A percentile compares a stretch with the other conserved stretches of the same genome.
Conservation (phyloP, 768 basidiomycete species). For the Mycena vulgaris region DNA sequence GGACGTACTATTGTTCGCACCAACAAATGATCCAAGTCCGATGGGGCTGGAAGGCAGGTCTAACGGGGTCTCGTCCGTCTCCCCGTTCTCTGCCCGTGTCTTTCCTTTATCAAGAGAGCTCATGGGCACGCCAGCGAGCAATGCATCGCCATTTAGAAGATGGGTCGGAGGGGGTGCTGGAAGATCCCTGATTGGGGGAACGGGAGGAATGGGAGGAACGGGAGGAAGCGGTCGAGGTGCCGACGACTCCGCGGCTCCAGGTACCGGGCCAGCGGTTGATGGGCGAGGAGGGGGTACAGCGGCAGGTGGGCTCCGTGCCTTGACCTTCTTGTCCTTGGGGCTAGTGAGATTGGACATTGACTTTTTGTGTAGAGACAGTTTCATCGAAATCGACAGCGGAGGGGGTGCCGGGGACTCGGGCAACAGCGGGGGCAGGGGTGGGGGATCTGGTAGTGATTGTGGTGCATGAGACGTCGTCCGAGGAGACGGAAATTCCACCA, state of each 20-base stretch:
- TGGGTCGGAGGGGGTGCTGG: constrained; percentile 14
- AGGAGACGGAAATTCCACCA: constrained; percentile 41
- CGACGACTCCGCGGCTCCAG: constrained; percentile 13
- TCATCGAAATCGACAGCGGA: constrained; percentile 12
- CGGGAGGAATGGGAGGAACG: constrained; percentile 39
- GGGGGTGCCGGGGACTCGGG: constrained; percentile 19
- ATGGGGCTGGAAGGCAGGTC: constrained; percentile 39
- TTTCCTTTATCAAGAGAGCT: constrained; percentile 29
- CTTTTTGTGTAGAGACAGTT: constrained; percentile 32
- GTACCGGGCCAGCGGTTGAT: constrained; percentile 55
- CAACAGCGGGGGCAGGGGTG: constrained; percentile 36
- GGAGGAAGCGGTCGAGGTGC: constrained; percentile 42
- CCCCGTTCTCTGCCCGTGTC: constrained; percentile 18
- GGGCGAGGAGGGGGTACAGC: constrained; percentile 48
- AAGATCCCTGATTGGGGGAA: constrained; percentile 30
- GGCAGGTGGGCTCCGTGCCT: constrained; percentile 40
- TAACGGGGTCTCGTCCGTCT: constrained; percentile 35
- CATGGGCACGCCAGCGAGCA: constrained; percentile 1
- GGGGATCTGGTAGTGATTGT: constrained; percentile 33
- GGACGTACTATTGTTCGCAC: constrained; percentile 31
- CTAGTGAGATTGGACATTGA: constrained; percentile 32
- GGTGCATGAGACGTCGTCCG: constrained; percentile 45
- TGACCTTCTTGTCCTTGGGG: constrained; percentile 34
- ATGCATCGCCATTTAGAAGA: constrained; percentile 15
- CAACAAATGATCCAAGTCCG: constrained; percentile 34